Evolutionary conservation across 805 yeast species (phyloP), one percentile per base, ranked within the genome.

Genomic region (Wickerhamiella kurtzmanii): DNA sequence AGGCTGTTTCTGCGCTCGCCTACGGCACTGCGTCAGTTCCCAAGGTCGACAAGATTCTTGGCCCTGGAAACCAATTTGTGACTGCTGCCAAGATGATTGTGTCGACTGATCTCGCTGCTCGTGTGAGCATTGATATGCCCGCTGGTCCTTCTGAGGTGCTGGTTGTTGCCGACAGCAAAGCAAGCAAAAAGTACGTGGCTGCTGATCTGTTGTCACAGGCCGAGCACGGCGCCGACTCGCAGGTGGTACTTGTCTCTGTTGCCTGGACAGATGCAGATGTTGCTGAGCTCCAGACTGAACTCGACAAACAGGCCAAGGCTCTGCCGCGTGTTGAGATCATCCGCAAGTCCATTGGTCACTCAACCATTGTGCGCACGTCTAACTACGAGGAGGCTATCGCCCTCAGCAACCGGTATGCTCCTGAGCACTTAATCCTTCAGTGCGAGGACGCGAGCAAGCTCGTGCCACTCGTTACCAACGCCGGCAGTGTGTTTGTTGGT

Each of bases 61-160:
- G 99, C 43, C 99, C 99, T 20, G 99, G 99, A 50, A 92, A 92
- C 69, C 99, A 92, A 69, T 92, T 92, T 63, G 99, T 92, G 45
- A 92, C 99, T 17, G 97, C 98, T 39, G 99, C 98, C 39, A 92
- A 92, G 72, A 92, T 92, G 99, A 70, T 82, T 62, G 92, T 94
- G 44, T 92, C 89, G 58, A 94, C 92, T 60, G 98, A 92, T 61
- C 83, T 96, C 1, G 81, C 80, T 52, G 97, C 98, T 5, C 70
- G 88, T 60, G 92, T 96, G 62, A 83, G 95, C 16, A 92, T 92
- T 56, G 99, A 92, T 65, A 89, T 92, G 97, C 99, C 99, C 44
- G 99, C 99, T 21, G 99, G 99, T 8, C 99, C 99, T 22, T 83
- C 95, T 45, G 99, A 92, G 67, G 99, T 92, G 20, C 72, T 92